These are phyloP conservation scores for Pseudogymnoascus sp. DNA, from an alignment of 2,329 filamentous ascomycete genomes.

Conservation along the genomic window DNA sequence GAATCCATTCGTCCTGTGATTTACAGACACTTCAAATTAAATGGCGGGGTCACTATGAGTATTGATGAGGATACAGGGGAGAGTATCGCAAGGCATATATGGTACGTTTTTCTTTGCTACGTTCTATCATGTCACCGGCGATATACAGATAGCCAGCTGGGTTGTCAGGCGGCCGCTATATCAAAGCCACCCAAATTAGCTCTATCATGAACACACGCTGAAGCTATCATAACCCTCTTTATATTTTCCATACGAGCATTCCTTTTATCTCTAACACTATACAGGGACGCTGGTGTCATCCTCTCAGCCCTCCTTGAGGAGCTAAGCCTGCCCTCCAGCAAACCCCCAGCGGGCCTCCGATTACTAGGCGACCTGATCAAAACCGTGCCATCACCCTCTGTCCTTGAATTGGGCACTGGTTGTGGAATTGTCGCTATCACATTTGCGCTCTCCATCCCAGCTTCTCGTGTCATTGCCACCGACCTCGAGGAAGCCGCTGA, in stretches of 20 bases:
- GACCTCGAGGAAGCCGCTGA: slow-evolving; percentile 57
- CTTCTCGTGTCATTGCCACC: slow-evolving; percentile 44
- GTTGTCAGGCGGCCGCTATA: too few species aligned
- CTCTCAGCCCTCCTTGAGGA: slow-evolving; percentile 27
- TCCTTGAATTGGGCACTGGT: slow-evolving; percentile 59
- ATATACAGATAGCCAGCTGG: too few species aligned
- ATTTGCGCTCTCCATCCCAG: slow-evolving; percentile 34
- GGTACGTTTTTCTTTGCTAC: slow-evolving; percentile 34
- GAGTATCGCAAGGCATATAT: slow-evolving; percentile 63
- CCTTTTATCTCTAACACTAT: slow-evolving; percentile 18
- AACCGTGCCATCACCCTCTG: slow-evolving; percentile 30
- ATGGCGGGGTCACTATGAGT: slow-evolving; percentile 17
- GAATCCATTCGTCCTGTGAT: not conserved
- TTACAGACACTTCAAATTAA: not conserved
- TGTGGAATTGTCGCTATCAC: slow-evolving; percentile 60
- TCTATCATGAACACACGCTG: not conserved
- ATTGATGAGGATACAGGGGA: slow-evolving; percentile 65
- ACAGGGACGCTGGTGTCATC: slow-evolving; percentile 31
- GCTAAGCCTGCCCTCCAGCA: not conserved
- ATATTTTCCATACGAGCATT: not conserved
- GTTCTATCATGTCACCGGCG: not conserved
- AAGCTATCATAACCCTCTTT: not conserved
- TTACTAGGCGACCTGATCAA: not conserved
- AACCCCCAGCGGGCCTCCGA: not conserved
- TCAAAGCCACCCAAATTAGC: too few species aligned